These are phyloP conservation scores for Thozetella sp. DNA, from an alignment of 495 filamentous ascomycete species.

Conservation along the genomic window DNA sequence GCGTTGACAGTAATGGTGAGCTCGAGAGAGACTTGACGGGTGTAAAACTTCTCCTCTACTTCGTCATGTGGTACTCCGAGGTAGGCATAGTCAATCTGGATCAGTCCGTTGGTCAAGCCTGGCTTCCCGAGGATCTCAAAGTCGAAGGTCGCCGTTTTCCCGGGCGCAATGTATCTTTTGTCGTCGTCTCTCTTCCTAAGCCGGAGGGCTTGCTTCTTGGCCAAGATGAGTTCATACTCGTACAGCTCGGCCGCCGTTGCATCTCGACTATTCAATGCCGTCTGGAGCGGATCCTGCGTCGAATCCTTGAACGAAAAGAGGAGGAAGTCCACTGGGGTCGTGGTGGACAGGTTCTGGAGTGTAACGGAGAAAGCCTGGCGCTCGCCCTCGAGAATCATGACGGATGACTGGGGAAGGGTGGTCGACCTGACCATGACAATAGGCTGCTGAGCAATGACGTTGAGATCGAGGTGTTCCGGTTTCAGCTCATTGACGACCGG, in stretches of 20 bases:
- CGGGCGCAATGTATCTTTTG: slow-evolving; percentile 63
- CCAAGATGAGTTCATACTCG: slow-evolving; percentile 78
- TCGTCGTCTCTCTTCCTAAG: slow-evolving; percentile 58
- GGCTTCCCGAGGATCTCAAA: slow-evolving; percentile 86
- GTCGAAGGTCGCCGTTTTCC: slow-evolving; percentile 71
- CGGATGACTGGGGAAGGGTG: slow-evolving; percentile 79
- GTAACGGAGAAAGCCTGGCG: slow-evolving; percentile 75
- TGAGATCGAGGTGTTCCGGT: slow-evolving; percentile 56
- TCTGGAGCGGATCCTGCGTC: slow-evolving; percentile 73
- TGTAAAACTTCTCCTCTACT: slow-evolving; percentile 76
- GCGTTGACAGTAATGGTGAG: slow-evolving; percentile 91
- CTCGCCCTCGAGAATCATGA: slow-evolving; percentile 93
- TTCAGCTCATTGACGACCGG: slow-evolving; percentile 34
- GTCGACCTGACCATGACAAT: slow-evolving; percentile 72
- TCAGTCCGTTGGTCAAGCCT: slow-evolving; percentile 75
- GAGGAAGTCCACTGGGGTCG: slow-evolving; percentile 77
- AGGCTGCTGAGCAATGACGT: slow-evolving; percentile 78
- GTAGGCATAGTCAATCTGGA: slow-evolving; percentile 83
- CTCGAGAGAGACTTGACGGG: slow-evolving; percentile 78
- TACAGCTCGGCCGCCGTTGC: slow-evolving; percentile 77
- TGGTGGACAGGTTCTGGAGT: slow-evolving; percentile 72
- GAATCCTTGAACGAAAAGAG: slow-evolving; percentile 91
- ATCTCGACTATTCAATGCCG: slow-evolving; percentile 73
- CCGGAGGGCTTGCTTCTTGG: slow-evolving; percentile 72
- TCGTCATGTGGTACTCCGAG: slow-evolving; percentile 65